Evolutionary conservation across 805 yeast genomes (phyloP).

Genomic region (Wickerhamomyces strasburgensis): DNA sequence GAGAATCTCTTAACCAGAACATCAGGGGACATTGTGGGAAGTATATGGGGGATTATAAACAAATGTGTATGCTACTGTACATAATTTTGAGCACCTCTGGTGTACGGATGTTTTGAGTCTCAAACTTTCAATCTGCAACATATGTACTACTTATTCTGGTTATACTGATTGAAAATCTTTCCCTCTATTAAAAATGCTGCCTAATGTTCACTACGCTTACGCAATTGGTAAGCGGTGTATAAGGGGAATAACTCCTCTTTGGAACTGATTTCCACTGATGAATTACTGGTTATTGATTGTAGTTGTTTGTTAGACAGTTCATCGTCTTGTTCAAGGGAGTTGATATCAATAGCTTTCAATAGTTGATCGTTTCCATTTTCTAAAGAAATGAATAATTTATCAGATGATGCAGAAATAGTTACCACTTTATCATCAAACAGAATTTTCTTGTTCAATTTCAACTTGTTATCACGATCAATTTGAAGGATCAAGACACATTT

Average conservation of each 20-base stretch:
- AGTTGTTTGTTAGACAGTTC: constrained; percentile 25
- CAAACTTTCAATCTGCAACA: no score
- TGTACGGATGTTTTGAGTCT: no score
- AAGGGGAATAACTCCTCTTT: constrained; percentile 37
- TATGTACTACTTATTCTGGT: no score
- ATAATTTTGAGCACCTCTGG: no score
- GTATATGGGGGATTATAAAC: no score
- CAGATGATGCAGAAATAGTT: constrained; percentile 28
- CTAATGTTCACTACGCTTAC: constrained; percentile 64
- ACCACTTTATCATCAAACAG: constrained; percentile 29
- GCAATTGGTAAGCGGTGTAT: constrained; percentile 45
- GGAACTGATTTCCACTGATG: constrained; percentile 18
- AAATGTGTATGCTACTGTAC: no score
- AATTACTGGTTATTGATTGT: constrained; percentile 11
- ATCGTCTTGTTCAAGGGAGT: constrained; percentile 30
- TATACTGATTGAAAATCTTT: neutral
- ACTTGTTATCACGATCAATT: constrained; percentile 19
- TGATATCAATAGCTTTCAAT: constrained; percentile 10
- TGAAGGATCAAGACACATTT: constrained; percentile 33
- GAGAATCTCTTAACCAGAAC: no score
- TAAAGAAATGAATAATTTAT: constrained; percentile 31
- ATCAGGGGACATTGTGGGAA: no score
- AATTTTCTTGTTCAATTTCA: constrained; percentile 24
- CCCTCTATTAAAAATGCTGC: no score
- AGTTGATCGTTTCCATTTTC: constrained; percentile 26